Conservation (phyloP, 257 asterid genomes). For the Solanum virginianum region DNA sequence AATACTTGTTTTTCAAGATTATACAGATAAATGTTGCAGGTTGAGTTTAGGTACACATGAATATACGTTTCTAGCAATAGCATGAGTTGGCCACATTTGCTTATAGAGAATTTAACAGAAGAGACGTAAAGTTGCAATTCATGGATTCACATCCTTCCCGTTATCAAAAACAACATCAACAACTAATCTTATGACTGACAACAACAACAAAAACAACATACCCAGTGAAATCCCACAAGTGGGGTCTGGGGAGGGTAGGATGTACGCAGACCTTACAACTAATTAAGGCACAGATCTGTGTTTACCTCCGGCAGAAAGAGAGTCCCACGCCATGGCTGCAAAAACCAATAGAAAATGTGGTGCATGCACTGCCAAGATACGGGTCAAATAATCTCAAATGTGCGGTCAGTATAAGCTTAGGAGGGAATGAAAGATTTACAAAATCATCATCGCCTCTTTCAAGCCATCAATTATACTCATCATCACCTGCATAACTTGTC, state of each 20-base stretch:
- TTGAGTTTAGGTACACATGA: neutral
- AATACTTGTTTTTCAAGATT: neutral
- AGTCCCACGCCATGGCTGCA: constrained; percentile 13
- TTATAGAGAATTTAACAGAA: neutral
- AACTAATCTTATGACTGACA: neutral
- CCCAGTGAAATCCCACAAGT: no score
- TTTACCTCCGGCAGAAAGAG: neutral
- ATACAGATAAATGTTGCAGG: neutral
- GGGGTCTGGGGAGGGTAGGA: no score
- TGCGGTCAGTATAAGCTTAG: neutral
- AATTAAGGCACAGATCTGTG: neutral
- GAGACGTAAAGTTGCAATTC: neutral
- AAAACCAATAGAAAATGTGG: neutral
- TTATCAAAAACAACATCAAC: neutral
- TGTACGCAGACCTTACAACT: no score
- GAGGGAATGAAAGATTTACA: neutral
- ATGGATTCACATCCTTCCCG: neutral
- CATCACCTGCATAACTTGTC: neutral
- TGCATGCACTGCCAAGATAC: constrained; percentile 9
- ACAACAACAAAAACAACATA: no score
- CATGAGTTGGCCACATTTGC: neutral
- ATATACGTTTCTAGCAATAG: neutral
- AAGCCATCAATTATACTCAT: neutral
- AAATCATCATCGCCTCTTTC: neutral
- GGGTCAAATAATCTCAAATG: neutral